Evolutionary conservation across 1,139 yeast species (phyloP).

Genomic region (Yamadazyma taylorii): DNA sequence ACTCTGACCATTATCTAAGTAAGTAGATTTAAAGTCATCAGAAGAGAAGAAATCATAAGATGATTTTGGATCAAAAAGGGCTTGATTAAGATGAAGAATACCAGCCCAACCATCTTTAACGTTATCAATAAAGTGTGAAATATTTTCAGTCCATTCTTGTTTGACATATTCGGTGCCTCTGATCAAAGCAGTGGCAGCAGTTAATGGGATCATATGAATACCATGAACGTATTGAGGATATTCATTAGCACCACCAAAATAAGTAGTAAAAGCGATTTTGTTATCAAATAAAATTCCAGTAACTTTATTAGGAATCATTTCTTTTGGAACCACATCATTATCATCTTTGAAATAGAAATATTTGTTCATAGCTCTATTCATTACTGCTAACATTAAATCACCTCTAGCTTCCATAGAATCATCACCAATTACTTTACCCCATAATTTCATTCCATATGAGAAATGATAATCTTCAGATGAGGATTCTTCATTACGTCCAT

Average conservation of each 20-base stretch:
- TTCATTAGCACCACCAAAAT: slow-evolving; percentile 45
- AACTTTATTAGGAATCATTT: slow-evolving; percentile 61
- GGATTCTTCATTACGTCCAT: slow-evolving; percentile 81
- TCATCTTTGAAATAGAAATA: slow-evolving; percentile 60
- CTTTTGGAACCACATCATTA: slow-evolving; percentile 60
- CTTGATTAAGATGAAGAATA: slow-evolving; percentile 73
- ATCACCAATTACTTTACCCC: slow-evolving; percentile 77
- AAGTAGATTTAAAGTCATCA: slow-evolving; percentile 21
- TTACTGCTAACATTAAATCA: slow-evolving; percentile 67
- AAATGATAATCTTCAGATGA: slow-evolving; percentile 81
- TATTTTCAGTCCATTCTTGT: slow-evolving; percentile 74
- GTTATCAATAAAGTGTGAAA: slow-evolving; percentile 49
- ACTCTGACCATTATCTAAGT: slow-evolving; percentile 87
- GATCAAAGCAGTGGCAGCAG: slow-evolving; percentile 78
- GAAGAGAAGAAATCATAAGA: slow-evolving; percentile 71
- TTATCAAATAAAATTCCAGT: slow-evolving; percentile 83
- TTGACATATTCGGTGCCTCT: slow-evolving; percentile 67
- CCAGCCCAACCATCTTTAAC: slow-evolving; percentile 89
- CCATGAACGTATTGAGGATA: slow-evolving; percentile 85
- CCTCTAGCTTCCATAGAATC: slow-evolving; percentile 75
- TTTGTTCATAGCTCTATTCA: slow-evolving; percentile 58
- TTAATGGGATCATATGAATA: slow-evolving; percentile 86
- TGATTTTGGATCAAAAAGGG: slow-evolving; percentile 65
- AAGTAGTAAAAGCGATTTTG: slow-evolving; percentile 81
- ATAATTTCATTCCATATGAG: slow-evolving; percentile 77